These are phyloP conservation scores for Haplosporangium sp. DNA, from an alignment of 371 early-diverging fungal genomes.

Conservation along the genomic window DNA sequence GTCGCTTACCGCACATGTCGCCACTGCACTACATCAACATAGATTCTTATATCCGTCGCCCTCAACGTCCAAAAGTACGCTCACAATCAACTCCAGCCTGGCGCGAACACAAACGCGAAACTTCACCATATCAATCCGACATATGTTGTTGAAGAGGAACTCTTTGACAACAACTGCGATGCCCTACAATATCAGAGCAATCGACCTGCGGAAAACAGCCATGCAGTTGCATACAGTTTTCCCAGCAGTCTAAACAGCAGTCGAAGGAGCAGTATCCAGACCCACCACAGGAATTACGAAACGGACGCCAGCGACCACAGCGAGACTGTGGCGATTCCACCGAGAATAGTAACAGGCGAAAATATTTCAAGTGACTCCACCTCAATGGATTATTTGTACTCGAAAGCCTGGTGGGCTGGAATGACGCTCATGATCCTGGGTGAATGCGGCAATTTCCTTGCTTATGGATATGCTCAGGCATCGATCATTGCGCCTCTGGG, in stretches of 20 bases:
- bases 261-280: slow-evolving; percentile 31
- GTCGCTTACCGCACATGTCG: too few relatives aligned
- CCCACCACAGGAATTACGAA: background rate
- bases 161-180: slow-evolving; percentile 6
- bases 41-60: slow-evolving; percentile 76
- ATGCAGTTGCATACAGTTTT: background rate
- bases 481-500: slow-evolving; percentile 85
- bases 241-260: slow-evolving; percentile 27
- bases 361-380: slow-evolving; percentile 14
- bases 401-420: slow-evolving; percentile 80
- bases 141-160: slow-evolving; percentile 24
- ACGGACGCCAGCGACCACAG: slow-evolving; percentile 19
- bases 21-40: background rate
- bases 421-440: slow-evolving; percentile 81
- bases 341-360: slow-evolving; percentile 19
- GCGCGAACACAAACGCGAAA: slow-evolving; percentile 11
- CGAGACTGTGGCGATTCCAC: slow-evolving; percentile 23
- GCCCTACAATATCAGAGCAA: slow-evolving; percentile 5
- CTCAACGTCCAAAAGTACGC: slow-evolving; percentile 79
- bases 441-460: slow-evolving; percentile 65
- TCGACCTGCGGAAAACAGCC: background rate
- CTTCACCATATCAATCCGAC: slow-evolving; percentile 14
- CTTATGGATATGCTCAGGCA: slow-evolving; percentile 87
- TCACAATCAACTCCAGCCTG: slow-evolving; percentile 53
- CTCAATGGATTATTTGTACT: slow-evolving; percentile 63